Conservation (phyloP, 1,139 yeast species). For the Pichia sp. region DNA sequence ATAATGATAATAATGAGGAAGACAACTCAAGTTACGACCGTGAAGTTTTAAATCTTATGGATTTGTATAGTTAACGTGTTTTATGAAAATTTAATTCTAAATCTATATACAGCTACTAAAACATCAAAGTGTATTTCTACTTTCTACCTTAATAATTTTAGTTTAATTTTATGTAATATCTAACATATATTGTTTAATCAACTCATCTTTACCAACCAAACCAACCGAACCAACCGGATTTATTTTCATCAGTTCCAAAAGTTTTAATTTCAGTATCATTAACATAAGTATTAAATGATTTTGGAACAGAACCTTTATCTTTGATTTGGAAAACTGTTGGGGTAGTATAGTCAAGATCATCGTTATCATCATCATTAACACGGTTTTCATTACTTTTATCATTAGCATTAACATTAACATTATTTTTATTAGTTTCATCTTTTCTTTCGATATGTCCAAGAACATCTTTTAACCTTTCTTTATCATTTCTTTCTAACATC, state of each 20-base stretch:
- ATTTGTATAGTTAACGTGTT: slow-evolving; percentile 12
- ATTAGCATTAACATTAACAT: slow-evolving; percentile 19
- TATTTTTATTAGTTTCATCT: not conserved
- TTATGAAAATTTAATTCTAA: not conserved
- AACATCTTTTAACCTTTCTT: slow-evolving; percentile 45
- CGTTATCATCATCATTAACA: slow-evolving; percentile 29
- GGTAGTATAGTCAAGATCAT: slow-evolving; percentile 26
- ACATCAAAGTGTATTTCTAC: not conserved
- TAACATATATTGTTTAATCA: not conserved
- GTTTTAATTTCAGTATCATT: slow-evolving; percentile 22
- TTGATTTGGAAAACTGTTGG: slow-evolving; percentile 24
- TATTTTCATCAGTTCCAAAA: slow-evolving; percentile 19
- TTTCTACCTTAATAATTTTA: not conserved
- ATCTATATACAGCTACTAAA: not conserved
- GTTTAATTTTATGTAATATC: not conserved
- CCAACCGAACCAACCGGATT: slow-evolving; percentile 24
- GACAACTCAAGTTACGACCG: not conserved
- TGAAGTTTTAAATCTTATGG: slow-evolving; percentile 9
- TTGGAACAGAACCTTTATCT: slow-evolving; percentile 22
- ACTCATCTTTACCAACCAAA: slow-evolving; percentile 10
- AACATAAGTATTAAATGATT: slow-evolving; percentile 24
- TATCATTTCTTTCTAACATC: slow-evolving; percentile 63
- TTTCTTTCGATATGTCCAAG: slow-evolving; percentile 38
- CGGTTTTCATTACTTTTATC: slow-evolving; percentile 14
- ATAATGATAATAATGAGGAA: not conserved